Base-by-base conservation (phyloP, 139 green algal species). In the Ostreobium quekettii region DNA sequence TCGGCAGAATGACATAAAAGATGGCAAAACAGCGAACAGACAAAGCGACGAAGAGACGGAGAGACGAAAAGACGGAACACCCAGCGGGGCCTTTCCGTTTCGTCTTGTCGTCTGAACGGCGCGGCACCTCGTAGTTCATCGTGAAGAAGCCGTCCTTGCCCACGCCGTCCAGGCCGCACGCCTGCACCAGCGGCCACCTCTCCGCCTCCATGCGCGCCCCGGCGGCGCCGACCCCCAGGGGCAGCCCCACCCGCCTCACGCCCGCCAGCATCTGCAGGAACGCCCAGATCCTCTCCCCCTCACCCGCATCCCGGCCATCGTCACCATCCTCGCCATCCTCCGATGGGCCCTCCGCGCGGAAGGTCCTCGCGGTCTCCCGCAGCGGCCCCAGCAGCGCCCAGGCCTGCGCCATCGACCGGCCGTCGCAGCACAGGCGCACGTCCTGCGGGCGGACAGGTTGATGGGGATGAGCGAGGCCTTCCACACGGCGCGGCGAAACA, bases 101-200 rank as follows among this genome's bases (percentile, higher is more conserved):
- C n/a, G n/a, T n/a, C n/a, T n/a, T n/a, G n/a, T n/a, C n/a, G n/a
- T n/a, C n/a, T n/a, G n/a, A n/a, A n/a, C n/a, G n/a, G n/a, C 42
- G 42, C 11, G 15, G 42, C 28, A 79, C 72, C 65, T 82, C 26
- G 38, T 80, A 82, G 71, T 77, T 82, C 67, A 83, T 78, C 2
- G 78, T 83, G 63, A 87, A 82, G 63, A 87, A 87, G 24, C 81
- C 81, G 32, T 53, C 39, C 26, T 72, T 46, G 19, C 82, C 79
- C 28, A 87, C 76, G 0, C 76, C 78, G 35, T 87, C 82, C 56
- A 84, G 37, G 28, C 82, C 82, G 76, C 82, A 85, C 33, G 82
- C 79, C 59, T 82, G 74, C 26, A 87, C 64, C 59, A 87, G 74
- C 30, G 82, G 76, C 82, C 82, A 87, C 36, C 39, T 24, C 75